Percentiles rank a stretch among this genome's conserved stretches.
Evolutionary conservation across 208 protist species (phyloP).

Genomic region (Acanthamoeba quina): DNA sequence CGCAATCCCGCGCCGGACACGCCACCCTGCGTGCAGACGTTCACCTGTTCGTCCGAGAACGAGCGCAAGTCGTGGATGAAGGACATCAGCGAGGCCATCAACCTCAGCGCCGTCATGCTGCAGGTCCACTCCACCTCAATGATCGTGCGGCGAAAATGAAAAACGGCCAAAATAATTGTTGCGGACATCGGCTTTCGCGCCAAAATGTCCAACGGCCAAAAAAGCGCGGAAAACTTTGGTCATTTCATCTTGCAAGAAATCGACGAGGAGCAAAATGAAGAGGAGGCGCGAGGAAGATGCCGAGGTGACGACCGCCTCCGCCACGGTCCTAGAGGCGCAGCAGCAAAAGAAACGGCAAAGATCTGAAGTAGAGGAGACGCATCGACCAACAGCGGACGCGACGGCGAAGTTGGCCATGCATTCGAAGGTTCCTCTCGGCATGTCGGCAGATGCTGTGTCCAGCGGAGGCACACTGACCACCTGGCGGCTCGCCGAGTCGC

Average conservation of each 20-base stretch:
- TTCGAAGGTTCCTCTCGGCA: not conserved
- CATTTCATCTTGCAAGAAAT: not conserved
- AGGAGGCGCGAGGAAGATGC: slow-evolving; percentile 2
- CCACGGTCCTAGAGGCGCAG: not conserved
- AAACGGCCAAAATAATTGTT: not conserved
- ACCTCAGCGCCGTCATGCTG: not conserved
- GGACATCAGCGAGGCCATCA: slow-evolving; percentile 63
- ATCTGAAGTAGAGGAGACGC: not conserved
- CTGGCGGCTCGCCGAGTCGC: not conserved
- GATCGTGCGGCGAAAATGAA: slow-evolving; percentile 18
- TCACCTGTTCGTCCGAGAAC: slow-evolving; percentile 33
- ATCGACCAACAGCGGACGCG: not conserved
- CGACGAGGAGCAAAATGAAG: not conserved
- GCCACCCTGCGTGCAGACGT: slow-evolving; percentile 14
- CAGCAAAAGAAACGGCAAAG: not conserved
- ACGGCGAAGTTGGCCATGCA: not conserved
- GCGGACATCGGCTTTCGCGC: not conserved
- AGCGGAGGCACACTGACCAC: not conserved
- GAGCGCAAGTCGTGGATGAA: slow-evolving; percentile 44
- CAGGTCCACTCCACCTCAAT: slow-evolving; percentile 10
- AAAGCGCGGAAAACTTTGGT: not conserved
- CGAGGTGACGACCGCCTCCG: not conserved
- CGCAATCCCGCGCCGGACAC: slow-evolving; percentile 38
- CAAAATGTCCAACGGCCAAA: not conserved
- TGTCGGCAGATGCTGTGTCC: not conserved